These are phyloP conservation scores for Linnemannia zychae DNA, from an alignment of 192 early-diverging fungal species.

Conservation along the genomic window DNA sequence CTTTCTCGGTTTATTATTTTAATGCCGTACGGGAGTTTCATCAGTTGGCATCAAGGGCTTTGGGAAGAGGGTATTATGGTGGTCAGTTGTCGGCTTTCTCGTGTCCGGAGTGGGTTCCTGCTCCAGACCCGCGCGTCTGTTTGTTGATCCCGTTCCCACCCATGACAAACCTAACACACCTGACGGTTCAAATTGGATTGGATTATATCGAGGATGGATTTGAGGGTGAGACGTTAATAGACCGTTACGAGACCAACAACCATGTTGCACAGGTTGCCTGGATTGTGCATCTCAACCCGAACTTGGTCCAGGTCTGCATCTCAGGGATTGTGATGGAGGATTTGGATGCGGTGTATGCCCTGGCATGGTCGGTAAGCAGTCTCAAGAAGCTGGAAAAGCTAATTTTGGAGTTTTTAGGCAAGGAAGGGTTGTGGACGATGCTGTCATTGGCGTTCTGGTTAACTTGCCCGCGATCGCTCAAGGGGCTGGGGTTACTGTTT, in stretches of 20 bases:
- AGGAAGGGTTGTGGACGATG: neutral
- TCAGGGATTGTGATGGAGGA: neutral
- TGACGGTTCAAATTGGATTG: neutral
- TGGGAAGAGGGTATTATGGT: neutral
- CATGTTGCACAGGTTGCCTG: neutral
- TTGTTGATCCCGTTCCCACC: constrained; percentile 1
- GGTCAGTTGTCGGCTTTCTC: neutral
- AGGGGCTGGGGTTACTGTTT: neutral
- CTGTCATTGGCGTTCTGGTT: neutral
- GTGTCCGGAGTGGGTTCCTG: neutral
- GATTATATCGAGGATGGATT: neutral
- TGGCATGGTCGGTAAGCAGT: neutral
- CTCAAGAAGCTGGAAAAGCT: neutral
- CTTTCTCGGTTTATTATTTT: neutral
- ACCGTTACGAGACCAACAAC: neutral
- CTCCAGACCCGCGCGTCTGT: neutral
- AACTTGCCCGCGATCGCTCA: neutral
- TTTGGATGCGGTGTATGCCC: neutral
- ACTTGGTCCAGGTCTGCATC: neutral
- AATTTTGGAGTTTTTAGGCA: neutral
- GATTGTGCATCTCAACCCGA: neutral
- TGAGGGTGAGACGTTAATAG: neutral
- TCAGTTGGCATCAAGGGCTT: neutral
- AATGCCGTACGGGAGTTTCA: neutral
- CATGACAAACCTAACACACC: neutral